Evolutionary conservation across 2,329 filamentous ascomycete species (phyloP).

Genomic region (Fusarium sp.): DNA sequence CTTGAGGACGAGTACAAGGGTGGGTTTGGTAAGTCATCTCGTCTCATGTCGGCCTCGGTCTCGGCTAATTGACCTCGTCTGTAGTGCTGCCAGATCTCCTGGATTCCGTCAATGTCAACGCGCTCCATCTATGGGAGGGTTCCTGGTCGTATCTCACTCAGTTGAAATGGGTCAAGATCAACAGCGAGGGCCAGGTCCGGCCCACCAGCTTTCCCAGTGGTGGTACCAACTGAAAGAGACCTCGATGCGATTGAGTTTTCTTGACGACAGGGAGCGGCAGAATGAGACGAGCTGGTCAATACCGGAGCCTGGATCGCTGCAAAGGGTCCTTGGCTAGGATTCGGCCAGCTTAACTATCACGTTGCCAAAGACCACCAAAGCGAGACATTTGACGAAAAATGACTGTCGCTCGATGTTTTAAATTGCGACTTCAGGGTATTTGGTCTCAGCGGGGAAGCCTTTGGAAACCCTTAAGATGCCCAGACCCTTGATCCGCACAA

Average conservation of each 20-base stretch:
- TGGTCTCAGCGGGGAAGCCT: no score
- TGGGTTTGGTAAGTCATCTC: conserved; percentile 80
- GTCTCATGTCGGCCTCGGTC: background rate
- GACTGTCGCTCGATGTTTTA: no score
- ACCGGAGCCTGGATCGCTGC: background rate
- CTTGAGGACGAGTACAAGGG: conserved; percentile 86
- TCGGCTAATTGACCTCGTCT: conserved; percentile 27
- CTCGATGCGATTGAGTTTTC: background rate
- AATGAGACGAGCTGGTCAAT: background rate
- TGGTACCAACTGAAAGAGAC: conserved; percentile 28
- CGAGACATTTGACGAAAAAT: no score
- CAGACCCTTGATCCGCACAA: no score
- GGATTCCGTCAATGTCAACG: conserved; percentile 74
- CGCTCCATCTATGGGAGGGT: conserved; percentile 83
- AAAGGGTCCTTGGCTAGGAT: background rate
- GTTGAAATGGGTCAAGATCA: conserved; percentile 83
- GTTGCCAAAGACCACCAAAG: no score
- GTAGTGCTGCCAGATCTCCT: conserved; percentile 83
- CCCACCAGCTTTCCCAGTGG: conserved; percentile 84
- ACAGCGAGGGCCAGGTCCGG: conserved; percentile 74
- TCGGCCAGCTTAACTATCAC: background rate
- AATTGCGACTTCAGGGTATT: no score
- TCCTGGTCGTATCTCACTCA: conserved; percentile 86
- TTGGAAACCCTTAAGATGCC: no score
- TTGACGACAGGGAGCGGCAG: background rate